These are phyloP conservation scores for Rubus parviflorus DNA, from an alignment of 306 rosid species.

Conservation along the genomic window DNA sequence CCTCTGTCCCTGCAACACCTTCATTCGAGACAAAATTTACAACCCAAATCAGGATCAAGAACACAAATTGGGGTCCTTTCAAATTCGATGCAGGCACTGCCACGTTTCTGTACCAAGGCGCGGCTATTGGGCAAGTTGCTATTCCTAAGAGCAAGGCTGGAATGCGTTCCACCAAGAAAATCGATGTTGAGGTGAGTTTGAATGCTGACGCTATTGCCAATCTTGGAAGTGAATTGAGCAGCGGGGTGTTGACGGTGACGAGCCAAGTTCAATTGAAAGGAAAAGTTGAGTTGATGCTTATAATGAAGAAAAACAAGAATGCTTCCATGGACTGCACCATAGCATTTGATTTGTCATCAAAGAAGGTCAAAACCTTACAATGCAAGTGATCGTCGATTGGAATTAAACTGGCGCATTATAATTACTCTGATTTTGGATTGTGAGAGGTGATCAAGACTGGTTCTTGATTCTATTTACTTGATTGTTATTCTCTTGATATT, in stretches of 20 bases:
- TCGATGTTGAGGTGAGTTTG: constrained; percentile 10
- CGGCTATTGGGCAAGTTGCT: constrained; percentile 10
- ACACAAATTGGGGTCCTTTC: constrained; percentile 25
- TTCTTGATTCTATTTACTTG: background rate
- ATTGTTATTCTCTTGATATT: background rate
- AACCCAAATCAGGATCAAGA: constrained; percentile 21
- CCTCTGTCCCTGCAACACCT: background rate
- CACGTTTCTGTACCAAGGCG: constrained; percentile 11
- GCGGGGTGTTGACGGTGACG: constrained; percentile 13
- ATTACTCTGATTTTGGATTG: background rate
- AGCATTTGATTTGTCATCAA: background rate
- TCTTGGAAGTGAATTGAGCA: constrained; percentile 20
- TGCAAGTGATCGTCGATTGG: background rate
- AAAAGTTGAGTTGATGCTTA: constrained; percentile 12
- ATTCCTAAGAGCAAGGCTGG: constrained; percentile 27
- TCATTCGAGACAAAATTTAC: constrained; percentile 15
- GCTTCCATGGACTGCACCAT: constrained; percentile 21
- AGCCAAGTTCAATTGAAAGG: constrained; percentile 30
- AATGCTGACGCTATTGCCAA: background rate
- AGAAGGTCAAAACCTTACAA: background rate
- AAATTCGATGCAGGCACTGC: constrained; percentile 11
- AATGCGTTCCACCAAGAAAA: constrained; percentile 6
- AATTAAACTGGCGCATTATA: background rate
- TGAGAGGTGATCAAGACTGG: background rate
- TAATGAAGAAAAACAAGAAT: constrained; percentile 24